A percentile compares a stretch with the other conserved stretches of the same genome.
Conservation (phyloP, 164 flowering plant genomes). For the Brasenia schreberi region DNA sequence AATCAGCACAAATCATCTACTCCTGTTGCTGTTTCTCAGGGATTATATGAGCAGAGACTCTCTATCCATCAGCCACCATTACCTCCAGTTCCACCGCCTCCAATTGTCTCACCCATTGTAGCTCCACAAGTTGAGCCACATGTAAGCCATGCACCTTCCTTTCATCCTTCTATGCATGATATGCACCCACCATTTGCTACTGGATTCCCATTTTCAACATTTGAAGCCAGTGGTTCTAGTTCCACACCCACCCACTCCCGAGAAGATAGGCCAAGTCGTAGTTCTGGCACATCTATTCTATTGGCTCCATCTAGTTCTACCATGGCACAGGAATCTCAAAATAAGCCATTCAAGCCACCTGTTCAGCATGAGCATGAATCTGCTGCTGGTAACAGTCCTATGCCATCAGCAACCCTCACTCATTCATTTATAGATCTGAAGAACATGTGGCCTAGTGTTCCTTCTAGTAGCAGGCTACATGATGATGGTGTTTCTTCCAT, state of each 20-base stretch:
- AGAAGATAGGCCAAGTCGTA: constrained; percentile 14
- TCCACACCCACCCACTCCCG: constrained; percentile 7
- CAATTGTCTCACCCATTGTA: constrained; percentile 32
- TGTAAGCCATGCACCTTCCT: constrained; percentile 36
- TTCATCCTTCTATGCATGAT: constrained; percentile 28
- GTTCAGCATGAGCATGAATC: constrained; percentile 42
- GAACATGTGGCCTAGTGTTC: constrained; percentile 29
- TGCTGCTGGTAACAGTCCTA: constrained; percentile 18
- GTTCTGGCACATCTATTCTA: constrained; percentile 4
- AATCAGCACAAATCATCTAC: constrained; percentile 27
- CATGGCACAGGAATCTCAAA: constrained; percentile 10
- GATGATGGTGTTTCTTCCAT: constrained; percentile 27
- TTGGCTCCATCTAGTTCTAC: constrained; percentile 7
- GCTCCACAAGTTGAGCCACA: constrained; percentile 33
- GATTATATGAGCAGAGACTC: constrained; percentile 47
- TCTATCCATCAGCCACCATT: constrained; percentile 62
- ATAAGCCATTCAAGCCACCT: constrained; percentile 24
- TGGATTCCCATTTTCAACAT: constrained; percentile 33
- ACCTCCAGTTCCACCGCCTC: constrained; percentile 84
- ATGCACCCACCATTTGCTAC: constrained; percentile 25
- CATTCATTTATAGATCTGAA: constrained; percentile 31
- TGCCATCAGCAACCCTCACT: constrained; percentile 18
- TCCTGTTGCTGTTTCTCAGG: constrained; percentile 30
- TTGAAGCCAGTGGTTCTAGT: constrained; percentile 16
- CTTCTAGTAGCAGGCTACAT: constrained; percentile 21